Base-by-base conservation (phyloP, 257 asterid genomes). In the Solanum arcanum region DNA sequence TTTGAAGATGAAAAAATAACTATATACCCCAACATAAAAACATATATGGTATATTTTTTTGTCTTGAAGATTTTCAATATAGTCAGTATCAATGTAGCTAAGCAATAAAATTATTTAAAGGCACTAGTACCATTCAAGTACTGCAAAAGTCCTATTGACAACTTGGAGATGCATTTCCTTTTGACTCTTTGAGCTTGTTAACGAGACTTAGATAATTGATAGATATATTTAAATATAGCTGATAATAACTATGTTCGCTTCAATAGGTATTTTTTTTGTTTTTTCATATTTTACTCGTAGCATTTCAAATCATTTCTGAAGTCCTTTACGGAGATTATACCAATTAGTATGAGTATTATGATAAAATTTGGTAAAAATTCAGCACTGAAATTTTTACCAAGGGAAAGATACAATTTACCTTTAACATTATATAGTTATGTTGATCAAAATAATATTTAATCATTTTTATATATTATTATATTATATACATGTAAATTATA, bases 311-410 rank as follows among this genome's bases (percentile, higher is more conserved):
- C 12, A 59, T 20, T 59, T 59, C 0, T 59, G 2, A 64, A 64
- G 9, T n/a, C 29, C 3, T 11, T 64, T 1, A 25, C 12, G 13
- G 1, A n/a, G 1, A n/a, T n/a, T n/a, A n/a, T 3, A 25, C 5
- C 16, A n/a, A n/a, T 64, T 64, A n/a, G 14, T 27, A 11, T 5
- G 3, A 64, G 7, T n/a, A 64, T 62, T 18, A n/a, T 64, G 15
- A 64, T n/a, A 64, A 64, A 64, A n/a, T 49, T n/a, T 64, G 8
- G 35, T 64, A 9, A 25, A 25, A 25, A 18, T 25, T 64, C 6
- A n/a, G 18, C 33, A 7, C 9, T 64, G 9, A 25, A 15, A 64
- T 12, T 64, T n/a, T 64, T 64, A n/a, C n/a, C n/a, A n/a, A n/a
- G 25, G 25, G 10, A 23, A 21, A 9, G 1, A n/a, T 60, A 60